Conservation (phyloP, 371 early-diverging fungal species). For the Mortierella sp. region DNA sequence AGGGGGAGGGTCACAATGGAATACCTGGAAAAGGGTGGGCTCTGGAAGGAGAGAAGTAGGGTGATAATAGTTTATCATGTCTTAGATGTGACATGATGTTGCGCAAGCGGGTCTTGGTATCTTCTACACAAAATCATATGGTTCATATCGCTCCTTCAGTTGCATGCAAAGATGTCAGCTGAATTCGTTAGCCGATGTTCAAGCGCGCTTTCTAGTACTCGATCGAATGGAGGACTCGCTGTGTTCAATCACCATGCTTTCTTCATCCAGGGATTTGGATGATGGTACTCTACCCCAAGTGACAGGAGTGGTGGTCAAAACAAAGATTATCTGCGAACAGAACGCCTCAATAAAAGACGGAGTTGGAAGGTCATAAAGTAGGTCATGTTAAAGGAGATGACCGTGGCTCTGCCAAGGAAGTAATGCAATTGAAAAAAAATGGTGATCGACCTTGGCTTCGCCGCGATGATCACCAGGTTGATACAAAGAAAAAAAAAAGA, state of each 20-base stretch:
- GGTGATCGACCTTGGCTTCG: no score
- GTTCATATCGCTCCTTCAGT: slow-evolving; percentile 15
- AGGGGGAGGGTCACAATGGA: slow-evolving; percentile 1
- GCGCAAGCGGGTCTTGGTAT: slow-evolving; percentile 13
- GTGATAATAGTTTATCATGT: slow-evolving; percentile 9
- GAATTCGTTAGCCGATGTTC: slow-evolving; percentile 16
- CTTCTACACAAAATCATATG: slow-evolving; percentile 12
- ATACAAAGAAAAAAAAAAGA: slow-evolving; percentile 14
- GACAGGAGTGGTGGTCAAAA: slow-evolving; percentile 15
- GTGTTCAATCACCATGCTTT: slow-evolving; percentile 11
- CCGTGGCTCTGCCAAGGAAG: slow-evolving; percentile 10
- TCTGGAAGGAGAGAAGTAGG: slow-evolving; percentile 12
- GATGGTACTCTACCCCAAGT: slow-evolving; percentile 14
- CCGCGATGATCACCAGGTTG: no score
- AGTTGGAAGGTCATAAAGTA: slow-evolving; percentile 16
- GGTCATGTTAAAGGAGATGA: slow-evolving; percentile 17
- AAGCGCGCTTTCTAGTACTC: slow-evolving; percentile 7
- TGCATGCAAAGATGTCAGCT: slow-evolving; percentile 9
- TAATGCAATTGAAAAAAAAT: slow-evolving; percentile 16
- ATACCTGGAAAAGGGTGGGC: slow-evolving; percentile 9
- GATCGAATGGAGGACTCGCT: slow-evolving; percentile 15
- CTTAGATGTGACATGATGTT: slow-evolving; percentile 8
- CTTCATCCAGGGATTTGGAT: slow-evolving; percentile 13
- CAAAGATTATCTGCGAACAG: slow-evolving; percentile 13
- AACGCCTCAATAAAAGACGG: slow-evolving; percentile 14